phyloP scores from a whole-genome alignment of 139 green algal genomes.

The Raphidocelis subcapitata region DNA sequence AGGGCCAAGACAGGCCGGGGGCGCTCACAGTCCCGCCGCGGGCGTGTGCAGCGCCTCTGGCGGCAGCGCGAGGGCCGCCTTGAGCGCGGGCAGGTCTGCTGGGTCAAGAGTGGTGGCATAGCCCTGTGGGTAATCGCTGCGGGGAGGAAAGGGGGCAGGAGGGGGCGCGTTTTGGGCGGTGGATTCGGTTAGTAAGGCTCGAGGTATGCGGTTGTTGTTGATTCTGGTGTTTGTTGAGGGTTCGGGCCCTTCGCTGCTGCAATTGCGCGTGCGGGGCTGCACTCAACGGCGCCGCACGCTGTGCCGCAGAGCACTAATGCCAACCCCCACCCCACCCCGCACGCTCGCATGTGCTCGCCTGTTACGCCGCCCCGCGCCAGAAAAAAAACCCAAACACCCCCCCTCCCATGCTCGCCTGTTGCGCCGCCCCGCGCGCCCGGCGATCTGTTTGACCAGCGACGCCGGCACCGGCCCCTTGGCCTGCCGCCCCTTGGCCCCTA shows the following conservation, averaged over 20 bases:
- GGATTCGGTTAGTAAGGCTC: too few relatives aligned
- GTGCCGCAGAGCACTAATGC: too few relatives aligned
- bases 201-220: too few relatives aligned
- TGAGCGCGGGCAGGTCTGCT: constrained; percentile 27
- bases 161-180: background rate
- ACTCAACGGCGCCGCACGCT: too few relatives aligned
- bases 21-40: constrained; percentile 1
- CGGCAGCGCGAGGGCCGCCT: constrained; percentile 30
- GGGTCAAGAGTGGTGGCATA: constrained; percentile 28
- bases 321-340: too few relatives aligned
- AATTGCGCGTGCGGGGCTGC: too few relatives aligned
- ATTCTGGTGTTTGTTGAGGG: too few relatives aligned
- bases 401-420: constrained; percentile 29
- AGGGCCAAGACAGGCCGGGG: too few relatives aligned
- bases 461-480: constrained; percentile 17
- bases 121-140: constrained; percentile 32
- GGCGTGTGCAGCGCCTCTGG: constrained; percentile 28
- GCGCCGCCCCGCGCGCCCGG: constrained; percentile 47
- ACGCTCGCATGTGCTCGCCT: too few relatives aligned
- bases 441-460: constrained; percentile 74
- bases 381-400: too few relatives aligned
- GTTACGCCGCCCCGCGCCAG: too few relatives aligned
- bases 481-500: background rate
- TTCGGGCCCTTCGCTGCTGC: too few relatives aligned
- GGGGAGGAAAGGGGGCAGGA: background rate